Conservation (phyloP, 2,329 filamentous ascomycete species). For the Diaporthe nobilis region DNA sequence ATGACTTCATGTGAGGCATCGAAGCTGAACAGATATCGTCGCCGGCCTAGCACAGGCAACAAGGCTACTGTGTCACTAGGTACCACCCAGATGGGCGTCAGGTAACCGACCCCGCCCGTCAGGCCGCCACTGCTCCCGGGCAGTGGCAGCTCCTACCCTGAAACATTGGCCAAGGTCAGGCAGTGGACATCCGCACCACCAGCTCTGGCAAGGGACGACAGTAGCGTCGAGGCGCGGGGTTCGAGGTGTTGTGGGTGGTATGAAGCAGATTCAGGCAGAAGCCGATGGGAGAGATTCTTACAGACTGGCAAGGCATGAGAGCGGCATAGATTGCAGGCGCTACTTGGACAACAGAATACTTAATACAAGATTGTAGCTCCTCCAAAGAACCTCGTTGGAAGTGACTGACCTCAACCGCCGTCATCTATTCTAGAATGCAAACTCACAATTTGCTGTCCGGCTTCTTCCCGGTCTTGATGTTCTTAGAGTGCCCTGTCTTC, state of each 20-base stretch:
- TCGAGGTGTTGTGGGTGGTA: conserved; percentile 3
- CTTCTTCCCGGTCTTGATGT: conserved; percentile 57
- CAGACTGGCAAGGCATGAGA: conserved; percentile 11
- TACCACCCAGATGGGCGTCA: neutral
- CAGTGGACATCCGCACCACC: neutral
- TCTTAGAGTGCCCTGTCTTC: conserved; percentile 55
- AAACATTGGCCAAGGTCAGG: neutral
- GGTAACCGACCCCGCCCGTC: neutral
- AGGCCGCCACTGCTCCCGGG: neutral
- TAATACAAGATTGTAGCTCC: conserved; percentile 23
- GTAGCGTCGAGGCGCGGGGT: conserved; percentile 11
- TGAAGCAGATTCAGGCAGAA: neutral
- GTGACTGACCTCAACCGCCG: neutral
- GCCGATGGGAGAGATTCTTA: neutral
- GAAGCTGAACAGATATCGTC: neutral
- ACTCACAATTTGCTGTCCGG: conserved; percentile 46
- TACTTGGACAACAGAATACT: conserved; percentile 28
- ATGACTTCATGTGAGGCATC: conserved; percentile 42
- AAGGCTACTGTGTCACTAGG: neutral
- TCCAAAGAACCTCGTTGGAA: neutral
- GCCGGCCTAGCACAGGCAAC: conserved; percentile 8
- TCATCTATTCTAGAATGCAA: neutral
- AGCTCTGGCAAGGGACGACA: neutral
- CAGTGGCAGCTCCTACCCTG: neutral
- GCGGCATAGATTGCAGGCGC: conserved; percentile 25